Evolutionary conservation across 495 filamentous ascomycete species (phyloP), one percentile per base, ranked within the genome.

Genomic region (Lasiosphaeriaceae sp.): DNA sequence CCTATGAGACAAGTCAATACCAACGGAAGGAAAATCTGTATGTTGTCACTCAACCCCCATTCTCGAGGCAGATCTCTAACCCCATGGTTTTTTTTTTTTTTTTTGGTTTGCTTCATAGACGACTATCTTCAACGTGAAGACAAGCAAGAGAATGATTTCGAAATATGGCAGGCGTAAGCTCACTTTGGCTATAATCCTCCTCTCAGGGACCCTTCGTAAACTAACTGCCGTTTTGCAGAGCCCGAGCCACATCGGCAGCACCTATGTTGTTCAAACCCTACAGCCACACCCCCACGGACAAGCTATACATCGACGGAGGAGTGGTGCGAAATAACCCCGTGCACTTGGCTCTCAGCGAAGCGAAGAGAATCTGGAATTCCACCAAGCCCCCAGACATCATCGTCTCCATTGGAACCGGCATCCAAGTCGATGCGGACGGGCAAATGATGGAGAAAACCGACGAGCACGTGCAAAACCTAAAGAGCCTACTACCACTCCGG

Each of bases 221-320:
- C 21, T 45, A 41, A 19, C 16, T 47, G 20, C 45, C n/a, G n/a
- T n/a, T 31, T 24, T 64, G 9, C 44, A 76, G 74, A 2, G 74
- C 74, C n/a, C 71, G 79, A 11, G 77, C 78, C 20, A 77, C 81
- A 2, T 69, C 78, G 14, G 78, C 80, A 5, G 70, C 76, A 11
- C 77, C 76, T 6, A 65, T 59, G 8, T 71, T 66, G 39, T 82
- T 81, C 67, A 74, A 76, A 58, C 69, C 74, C 4, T 79, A 76
- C 53, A 3, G 34, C n/a, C 58, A 61, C 17, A 14, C 49, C 7
- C 9, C 47, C 11, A 61, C 52, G 11, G n/a, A 23, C 17, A 47
- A 35, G 34, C 34, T 24, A 4, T 61, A 61, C 23, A 48, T 56
- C 19, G 58, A 61, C 35, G 58, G 58, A 21, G 53, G 52, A 11